Evolutionary conservation across 306 rosid genomes (phyloP).

Genomic region (Inga leiocalycina): DNA sequence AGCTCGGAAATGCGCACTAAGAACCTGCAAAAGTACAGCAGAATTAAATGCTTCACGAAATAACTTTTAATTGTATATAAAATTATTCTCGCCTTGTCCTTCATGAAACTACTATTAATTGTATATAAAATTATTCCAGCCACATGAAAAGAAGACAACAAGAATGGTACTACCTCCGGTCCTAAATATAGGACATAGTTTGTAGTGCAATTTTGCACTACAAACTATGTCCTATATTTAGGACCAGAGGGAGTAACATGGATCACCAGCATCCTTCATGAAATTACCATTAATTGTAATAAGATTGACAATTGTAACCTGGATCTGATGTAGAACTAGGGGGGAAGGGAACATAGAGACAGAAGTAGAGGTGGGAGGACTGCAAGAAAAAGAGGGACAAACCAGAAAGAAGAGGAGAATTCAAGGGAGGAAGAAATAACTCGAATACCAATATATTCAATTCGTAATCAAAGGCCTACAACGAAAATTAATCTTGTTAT

Average conservation of each 20-base stretch:
- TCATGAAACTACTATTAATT: no score
- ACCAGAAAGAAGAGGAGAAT: neutral
- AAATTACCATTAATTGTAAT: constrained; percentile 5
- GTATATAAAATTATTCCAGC: neutral
- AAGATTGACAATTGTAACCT: constrained; percentile 12
- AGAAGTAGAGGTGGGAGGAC: neutral
- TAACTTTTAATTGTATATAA: constrained; percentile 16
- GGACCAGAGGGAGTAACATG: no score
- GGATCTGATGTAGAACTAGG: neutral
- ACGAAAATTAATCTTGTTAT: neutral
- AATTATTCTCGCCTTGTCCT: no score
- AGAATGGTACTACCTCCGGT: no score
- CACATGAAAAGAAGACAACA: neutral
- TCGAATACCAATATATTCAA: neutral
- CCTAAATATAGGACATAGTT: no score
- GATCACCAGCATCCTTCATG: neutral
- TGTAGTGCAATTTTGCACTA: no score
- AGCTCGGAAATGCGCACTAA: constrained; percentile 97
- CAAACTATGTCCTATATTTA: no score
- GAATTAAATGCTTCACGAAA: constrained; percentile 32
- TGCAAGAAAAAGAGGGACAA: neutral
- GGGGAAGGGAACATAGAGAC: neutral
- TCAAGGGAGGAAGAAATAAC: neutral
- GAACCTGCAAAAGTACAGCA: constrained; percentile 68
- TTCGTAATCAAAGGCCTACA: neutral